Evolutionary conservation across 2,329 filamentous ascomycete species (phyloP).

Genomic region (Ascochyta pisi): DNA sequence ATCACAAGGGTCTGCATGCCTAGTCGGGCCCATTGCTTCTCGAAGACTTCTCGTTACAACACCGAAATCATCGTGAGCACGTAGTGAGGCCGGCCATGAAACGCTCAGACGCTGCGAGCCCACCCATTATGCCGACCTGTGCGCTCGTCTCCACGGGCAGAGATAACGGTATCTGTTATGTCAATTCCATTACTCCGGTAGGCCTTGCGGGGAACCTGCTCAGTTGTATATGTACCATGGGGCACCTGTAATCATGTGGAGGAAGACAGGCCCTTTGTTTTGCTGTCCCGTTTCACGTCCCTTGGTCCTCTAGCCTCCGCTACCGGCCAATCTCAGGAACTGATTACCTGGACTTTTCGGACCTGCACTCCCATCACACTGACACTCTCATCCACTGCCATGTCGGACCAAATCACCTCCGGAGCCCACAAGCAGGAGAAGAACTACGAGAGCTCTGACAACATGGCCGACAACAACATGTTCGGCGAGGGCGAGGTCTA

Average conservation of each 20-base stretch:
- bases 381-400: neutral
- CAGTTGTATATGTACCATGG: constrained; percentile 19
- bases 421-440: constrained; percentile 11
- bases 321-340: neutral
- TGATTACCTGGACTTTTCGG: neutral
- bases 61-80: constrained; percentile 16
- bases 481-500: constrained; percentile 18
- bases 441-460: constrained; percentile 12
- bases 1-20: constrained; percentile 15
- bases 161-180: constrained; percentile 20
- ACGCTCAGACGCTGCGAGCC: constrained; percentile 11
- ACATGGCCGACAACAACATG: constrained; percentile 14
- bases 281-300: neutral
- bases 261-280: constrained; percentile 1
- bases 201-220: constrained; percentile 13
- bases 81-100: constrained; percentile 13
- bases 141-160: constrained; percentile 14
- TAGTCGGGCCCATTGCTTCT: constrained; percentile 14
- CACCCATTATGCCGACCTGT: constrained; percentile 12
- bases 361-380: neutral
- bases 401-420: constrained; percentile 11
- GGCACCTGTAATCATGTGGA: constrained; percentile 14
- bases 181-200: constrained; percentile 19
- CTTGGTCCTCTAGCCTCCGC: constrained; percentile 2
- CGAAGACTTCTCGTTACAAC: constrained; percentile 15